Evolutionary conservation across 306 rosid species (phyloP).

Genomic region (Rubus parviflorus): DNA sequence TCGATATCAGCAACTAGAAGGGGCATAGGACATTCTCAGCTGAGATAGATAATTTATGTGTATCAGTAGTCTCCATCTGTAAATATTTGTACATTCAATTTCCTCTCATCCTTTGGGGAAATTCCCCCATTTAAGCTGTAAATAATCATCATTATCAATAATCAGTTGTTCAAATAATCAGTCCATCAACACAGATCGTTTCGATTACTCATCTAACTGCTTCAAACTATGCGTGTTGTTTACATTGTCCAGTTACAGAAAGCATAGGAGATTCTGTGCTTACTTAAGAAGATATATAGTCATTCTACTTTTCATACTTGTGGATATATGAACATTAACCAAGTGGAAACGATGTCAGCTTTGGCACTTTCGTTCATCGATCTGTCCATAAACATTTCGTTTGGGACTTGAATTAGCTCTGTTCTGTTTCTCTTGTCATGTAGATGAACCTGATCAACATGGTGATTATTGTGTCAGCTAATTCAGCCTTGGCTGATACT

Average conservation of each 20-base stretch:
- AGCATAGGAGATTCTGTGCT: background rate
- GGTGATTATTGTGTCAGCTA: constrained; percentile 3
- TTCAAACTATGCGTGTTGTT: background rate
- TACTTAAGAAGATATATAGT: background rate
- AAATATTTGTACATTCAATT: constrained; percentile 37
- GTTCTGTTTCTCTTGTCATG: constrained; percentile 2
- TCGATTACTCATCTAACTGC: background rate
- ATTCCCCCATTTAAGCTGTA: constrained; percentile 29
- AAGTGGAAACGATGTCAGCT: background rate
- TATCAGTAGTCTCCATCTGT: constrained; percentile 23
- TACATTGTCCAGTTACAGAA: background rate
- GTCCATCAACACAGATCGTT: background rate
- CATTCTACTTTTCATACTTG: background rate
- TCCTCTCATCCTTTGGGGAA: constrained; percentile 31
- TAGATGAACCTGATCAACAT: background rate
- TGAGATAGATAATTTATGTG: constrained; percentile 21
- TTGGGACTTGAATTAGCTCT: background rate
- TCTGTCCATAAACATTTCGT: constrained; percentile 6
- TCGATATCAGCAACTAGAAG: constrained; percentile 49
- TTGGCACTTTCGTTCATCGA: background rate
- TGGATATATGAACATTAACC: background rate
- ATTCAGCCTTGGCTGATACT: background rate
- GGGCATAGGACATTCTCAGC: background rate
- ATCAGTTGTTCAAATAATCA: constrained; percentile 8
- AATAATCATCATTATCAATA: constrained; percentile 18